phyloP scores from a whole-genome alignment of 768 basidiomycete species.

The Xerocomellus amylosporus region DNA sequence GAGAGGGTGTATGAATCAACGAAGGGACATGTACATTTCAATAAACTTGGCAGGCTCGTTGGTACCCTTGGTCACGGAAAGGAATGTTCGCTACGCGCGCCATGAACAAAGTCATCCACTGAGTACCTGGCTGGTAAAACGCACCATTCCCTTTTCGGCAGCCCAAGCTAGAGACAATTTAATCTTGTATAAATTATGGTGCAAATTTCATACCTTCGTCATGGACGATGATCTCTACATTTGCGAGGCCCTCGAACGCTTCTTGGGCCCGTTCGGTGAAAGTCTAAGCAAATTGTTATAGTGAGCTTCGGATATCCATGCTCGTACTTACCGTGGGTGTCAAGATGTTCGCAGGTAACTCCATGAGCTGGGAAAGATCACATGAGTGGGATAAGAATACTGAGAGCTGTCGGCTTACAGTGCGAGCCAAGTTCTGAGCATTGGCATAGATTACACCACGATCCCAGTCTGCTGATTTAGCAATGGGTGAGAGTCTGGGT shows the following conservation, averaged over 20 bases:
- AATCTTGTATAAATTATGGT: not conserved
- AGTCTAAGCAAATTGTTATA: slow-evolving; percentile 36
- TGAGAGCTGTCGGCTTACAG: slow-evolving; percentile 40
- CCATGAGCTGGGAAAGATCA: slow-evolving; percentile 58
- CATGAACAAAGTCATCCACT: not conserved
- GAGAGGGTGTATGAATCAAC: not conserved
- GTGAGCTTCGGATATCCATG: not conserved
- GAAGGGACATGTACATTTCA: slow-evolving; percentile 57
- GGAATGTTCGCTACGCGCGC: slow-evolving; percentile 63
- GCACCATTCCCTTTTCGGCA: slow-evolving; percentile 76
- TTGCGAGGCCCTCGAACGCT: slow-evolving; percentile 62
- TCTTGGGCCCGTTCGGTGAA: slow-evolving; percentile 70
- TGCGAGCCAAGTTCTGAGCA: slow-evolving; percentile 78
- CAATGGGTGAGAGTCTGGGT: slow-evolving; percentile 45
- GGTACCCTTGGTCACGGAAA: slow-evolving; percentile 82
- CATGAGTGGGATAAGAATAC: not conserved
- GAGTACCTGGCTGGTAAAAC: not conserved
- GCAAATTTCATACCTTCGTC: slow-evolving; percentile 57
- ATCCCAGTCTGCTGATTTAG: slow-evolving; percentile 59
- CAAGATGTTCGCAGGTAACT: slow-evolving; percentile 82
- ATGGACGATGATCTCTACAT: slow-evolving; percentile 65
- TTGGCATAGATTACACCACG: slow-evolving; percentile 69
- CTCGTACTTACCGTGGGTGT: slow-evolving; percentile 64
- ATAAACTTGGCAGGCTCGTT: slow-evolving; percentile 83
- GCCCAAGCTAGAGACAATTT: slow-evolving; percentile 62